Base-by-base conservation (phyloP, 176 grass and related monocot genomes). In the Tillandsia leiboldiana region DNA sequence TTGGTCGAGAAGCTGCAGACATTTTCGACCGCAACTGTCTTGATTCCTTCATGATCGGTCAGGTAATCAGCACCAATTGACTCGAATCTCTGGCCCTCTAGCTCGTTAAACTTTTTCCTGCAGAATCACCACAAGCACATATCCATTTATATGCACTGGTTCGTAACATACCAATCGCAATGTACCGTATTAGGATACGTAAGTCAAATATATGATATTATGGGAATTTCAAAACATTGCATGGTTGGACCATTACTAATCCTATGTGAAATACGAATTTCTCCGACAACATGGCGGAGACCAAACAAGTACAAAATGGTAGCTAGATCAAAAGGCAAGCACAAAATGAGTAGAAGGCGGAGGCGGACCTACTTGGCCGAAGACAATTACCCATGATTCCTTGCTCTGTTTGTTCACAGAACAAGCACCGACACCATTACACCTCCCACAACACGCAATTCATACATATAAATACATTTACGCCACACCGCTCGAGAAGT, bases 21-120 rank as follows among this genome's bases (percentile, higher is more conserved):
- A 56, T 73, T 91, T 56, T 91, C 68, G 62, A 78, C 20, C 5
- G 62, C 67, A 18, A 91, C 67, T 11, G 67, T 81, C 80, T 75
- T 91, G 28, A 83, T 91, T 62, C 88, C 88, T 63, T 83, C 83
- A 27, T 83, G 88, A 69, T 24, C 24, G 24, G 77, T 83, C 10
- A 56, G 53, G 14, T 56, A 15, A 12, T 56, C 12, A 56, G 3
- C 11, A 14, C 13, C 53, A 56, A n/a, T 15, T 56, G 9, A 3
- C 12, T 56, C 53, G 3, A 56, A 56, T 15, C 53, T 56, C 53
- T 56, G 53, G 9, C 53, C 9, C 1, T 56, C 53, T 56, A 56
- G 3, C 53, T 56, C 53, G 3, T 56, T 12, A 12, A 56, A 1
- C n/a, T 10, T 56, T 56, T 56, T 56, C 53, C 53, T 56, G 53